These are phyloP conservation scores for Pyricularia pennisetigena DNA, from an alignment of 2,329 filamentous ascomycete genomes.

Conservation along the genomic window DNA sequence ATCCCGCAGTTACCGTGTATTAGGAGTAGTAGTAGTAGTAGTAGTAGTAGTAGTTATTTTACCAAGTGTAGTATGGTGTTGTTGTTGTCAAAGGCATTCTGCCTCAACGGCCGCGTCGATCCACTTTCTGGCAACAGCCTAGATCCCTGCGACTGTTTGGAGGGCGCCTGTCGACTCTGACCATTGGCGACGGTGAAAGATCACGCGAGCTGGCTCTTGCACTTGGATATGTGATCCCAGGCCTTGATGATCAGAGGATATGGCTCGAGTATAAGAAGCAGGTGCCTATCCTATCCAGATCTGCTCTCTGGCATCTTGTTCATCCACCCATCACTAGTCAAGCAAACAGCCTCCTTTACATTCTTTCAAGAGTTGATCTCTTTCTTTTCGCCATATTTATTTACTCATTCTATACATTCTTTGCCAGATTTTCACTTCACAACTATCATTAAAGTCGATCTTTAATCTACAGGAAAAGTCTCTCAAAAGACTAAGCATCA, in stretches of 20 bases:
- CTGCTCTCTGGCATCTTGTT: background rate
- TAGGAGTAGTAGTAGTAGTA: too few species aligned
- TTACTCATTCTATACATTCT: background rate
- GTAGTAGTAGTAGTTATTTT: too few species aligned
- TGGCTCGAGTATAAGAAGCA: background rate
- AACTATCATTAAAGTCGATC: background rate
- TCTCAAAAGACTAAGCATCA: too few species aligned
- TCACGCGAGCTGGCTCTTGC: background rate
- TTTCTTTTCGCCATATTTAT: background rate
- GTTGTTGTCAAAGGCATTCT: too few species aligned
- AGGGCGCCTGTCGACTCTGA: background rate
- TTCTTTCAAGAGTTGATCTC: slow-evolving; percentile 4
- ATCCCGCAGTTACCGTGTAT: too few species aligned
- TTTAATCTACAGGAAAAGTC: too few species aligned
- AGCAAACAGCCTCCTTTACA: slow-evolving; percentile 1
- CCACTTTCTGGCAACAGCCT: background rate
- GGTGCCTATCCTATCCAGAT: background rate
- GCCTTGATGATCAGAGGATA: background rate
- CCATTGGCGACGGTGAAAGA: too few species aligned
- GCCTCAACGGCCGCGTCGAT: too few species aligned
- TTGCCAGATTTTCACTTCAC: background rate
- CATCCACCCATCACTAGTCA: background rate
- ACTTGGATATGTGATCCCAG: background rate
- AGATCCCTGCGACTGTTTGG: background rate
- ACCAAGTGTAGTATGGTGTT: too few species aligned